Conservation (phyloP, 352 stramenopile species). For the Globisporangium parvum region DNA sequence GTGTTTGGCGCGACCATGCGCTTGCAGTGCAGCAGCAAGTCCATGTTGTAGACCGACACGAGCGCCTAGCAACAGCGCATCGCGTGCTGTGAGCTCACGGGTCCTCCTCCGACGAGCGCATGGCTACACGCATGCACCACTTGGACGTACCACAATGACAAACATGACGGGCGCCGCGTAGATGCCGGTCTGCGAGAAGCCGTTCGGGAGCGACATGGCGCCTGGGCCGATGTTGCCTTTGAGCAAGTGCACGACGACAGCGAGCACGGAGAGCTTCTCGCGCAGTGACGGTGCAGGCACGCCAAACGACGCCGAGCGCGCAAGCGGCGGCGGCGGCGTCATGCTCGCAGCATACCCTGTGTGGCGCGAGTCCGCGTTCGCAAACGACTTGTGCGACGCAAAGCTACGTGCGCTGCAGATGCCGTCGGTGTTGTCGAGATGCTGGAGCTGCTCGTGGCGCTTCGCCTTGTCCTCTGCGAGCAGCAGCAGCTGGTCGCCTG, state of each 20-base stretch:
- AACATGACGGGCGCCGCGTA: conserved; percentile 57
- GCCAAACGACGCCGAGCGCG: neutral
- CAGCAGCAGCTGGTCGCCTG: conserved; percentile 2
- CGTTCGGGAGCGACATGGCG: conserved; percentile 71
- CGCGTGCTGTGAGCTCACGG: no score
- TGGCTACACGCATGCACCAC: neutral
- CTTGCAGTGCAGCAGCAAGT: conserved; percentile 69
- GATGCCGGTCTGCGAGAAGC: conserved; percentile 71
- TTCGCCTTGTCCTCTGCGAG: neutral
- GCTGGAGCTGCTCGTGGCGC: conserved; percentile 1
- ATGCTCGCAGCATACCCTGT: neutral
- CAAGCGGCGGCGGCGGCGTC: neutral
- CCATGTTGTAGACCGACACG: conserved; percentile 82
- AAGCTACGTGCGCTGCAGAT: neutral
- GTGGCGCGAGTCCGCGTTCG: neutral
- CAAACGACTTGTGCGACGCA: conserved; percentile 1
- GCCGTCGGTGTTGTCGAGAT: neutral
- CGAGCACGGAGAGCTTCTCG: conserved; percentile 49
- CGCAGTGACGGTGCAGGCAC: neutral
- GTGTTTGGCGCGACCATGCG: conserved; percentile 39
- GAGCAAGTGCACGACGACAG: conserved; percentile 56
- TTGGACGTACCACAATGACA: conserved; percentile 36
- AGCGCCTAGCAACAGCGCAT: conserved; percentile 42
- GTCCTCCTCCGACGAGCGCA: no score
- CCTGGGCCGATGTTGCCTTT: conserved; percentile 78